Evolutionary conservation across 2,329 filamentous ascomycete genomes (phyloP).

Genomic region (Triangularia setosa): DNA sequence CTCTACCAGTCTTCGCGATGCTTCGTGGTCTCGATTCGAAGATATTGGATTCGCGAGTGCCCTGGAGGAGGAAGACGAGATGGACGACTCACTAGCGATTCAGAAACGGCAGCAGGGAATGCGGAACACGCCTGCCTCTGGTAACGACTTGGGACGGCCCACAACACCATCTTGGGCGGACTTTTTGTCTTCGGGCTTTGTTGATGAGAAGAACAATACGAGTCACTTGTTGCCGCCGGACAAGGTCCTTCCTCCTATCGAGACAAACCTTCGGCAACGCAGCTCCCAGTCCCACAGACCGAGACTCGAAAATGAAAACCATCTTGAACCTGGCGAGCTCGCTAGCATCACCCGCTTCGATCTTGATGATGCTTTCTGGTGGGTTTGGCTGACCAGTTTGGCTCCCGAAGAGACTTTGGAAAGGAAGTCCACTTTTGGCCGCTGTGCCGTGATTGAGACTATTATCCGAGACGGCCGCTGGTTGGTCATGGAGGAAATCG

Average conservation of each 20-base stretch:
- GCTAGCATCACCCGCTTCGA: constrained; percentile 85
- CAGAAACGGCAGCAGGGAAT: constrained; percentile 47
- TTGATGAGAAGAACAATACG: constrained; percentile 66
- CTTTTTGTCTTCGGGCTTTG: constrained; percentile 90
- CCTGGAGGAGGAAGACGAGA: constrained; percentile 66
- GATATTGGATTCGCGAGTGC: constrained; percentile 84
- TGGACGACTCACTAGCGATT: constrained; percentile 49
- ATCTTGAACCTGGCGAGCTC: constrained; percentile 85
- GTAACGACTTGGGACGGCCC: constrained; percentile 69
- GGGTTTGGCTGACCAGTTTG: constrained; percentile 98
- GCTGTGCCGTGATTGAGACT: constrained; percentile 90
- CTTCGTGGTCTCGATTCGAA: constrained; percentile 95
- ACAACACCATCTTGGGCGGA: constrained; percentile 98
- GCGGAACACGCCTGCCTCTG: constrained; percentile 63
- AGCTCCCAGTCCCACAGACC: constrained; percentile 84
- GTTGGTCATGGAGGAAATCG: constrained; percentile 94
- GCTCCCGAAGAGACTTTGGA: constrained; percentile 81
- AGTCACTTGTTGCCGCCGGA: constrained; percentile 84
- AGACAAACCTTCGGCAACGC: constrained; percentile 64
- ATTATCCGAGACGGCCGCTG: constrained; percentile 75
- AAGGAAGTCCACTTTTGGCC: constrained; percentile 88
- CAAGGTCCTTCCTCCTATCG: constrained; percentile 83
- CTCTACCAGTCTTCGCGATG: constrained; percentile 71
- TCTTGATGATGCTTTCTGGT: constrained; percentile 96
- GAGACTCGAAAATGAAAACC: constrained; percentile 62